Evolutionary conservation across 2,329 filamentous ascomycete species (phyloP).

Genomic region (Dactylellina haptotyla): DNA sequence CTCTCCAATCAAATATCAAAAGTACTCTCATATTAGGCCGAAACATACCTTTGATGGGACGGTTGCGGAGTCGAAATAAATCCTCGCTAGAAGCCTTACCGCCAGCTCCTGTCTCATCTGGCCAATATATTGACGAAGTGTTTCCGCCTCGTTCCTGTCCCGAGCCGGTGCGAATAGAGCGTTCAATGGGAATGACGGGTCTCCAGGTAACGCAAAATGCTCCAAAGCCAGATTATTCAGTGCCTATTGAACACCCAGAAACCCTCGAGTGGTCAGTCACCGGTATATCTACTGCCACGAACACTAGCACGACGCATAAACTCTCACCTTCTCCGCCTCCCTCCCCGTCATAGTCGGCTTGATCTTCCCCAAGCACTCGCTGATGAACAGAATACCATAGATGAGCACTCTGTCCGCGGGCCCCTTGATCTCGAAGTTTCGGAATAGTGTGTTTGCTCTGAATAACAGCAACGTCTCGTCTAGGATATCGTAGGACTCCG

Average conservation of each 20-base stretch:
- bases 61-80: constrained; percentile 79
- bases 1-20: constrained; percentile 6
- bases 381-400: constrained; percentile 95
- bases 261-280: constrained; percentile 29
- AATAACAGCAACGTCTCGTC: constrained; percentile 94
- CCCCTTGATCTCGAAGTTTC: constrained; percentile 99
- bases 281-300: background rate
- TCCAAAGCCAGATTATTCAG: constrained; percentile 73
- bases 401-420: constrained; percentile 92
- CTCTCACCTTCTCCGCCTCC: constrained; percentile 71
- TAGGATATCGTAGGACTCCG: constrained; percentile 93
- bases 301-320: background rate
- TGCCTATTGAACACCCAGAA: constrained; percentile 40
- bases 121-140: constrained; percentile 85
- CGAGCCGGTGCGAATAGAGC: constrained; percentile 93
- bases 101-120: constrained; percentile 95
- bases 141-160: constrained; percentile 88
- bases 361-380: constrained; percentile 88
- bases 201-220: constrained; percentile 93
- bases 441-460: constrained; percentile 98
- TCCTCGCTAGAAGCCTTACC: constrained; percentile 79
- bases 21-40: background rate
- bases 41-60: constrained; percentile 69
- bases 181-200: constrained; percentile 91
- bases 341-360: constrained; percentile 75